Evolutionary conservation across 768 basidiomycete species (phyloP), one percentile per base, ranked within the genome.

Genomic region (Lentinula boryana): DNA sequence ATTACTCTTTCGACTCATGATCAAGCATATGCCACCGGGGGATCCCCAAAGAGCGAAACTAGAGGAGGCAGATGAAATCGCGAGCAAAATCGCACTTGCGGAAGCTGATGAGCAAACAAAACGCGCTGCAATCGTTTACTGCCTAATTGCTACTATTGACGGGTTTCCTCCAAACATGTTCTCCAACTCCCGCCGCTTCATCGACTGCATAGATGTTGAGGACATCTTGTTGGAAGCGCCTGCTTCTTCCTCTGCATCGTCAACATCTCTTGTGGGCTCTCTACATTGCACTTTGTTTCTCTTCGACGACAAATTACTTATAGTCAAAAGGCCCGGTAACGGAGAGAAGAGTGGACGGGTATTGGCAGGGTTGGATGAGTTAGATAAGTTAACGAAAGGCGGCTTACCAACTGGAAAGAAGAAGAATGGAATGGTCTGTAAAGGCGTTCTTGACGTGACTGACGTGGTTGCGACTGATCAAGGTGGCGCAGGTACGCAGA

Each of bases 201-300:
- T 98, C 60, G 95, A 95, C 70, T 93, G 88, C 61, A 88, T 98
- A 65, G 97, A 98, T 69, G 92, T 95, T 5, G 93, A 95, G 68
- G 97, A 98, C 68, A 71, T 84, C 36, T 68, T 86, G 43, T 71
- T 79, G 27, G 88, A 88, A 58, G 71, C 77, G 2, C 75, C 76
- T 31, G 65, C 77, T 31, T 80, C 83, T 54, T 79, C 80, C 16
- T 66, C 72, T n/a, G 64, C 76, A 10, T 74, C 79, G 13, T 74
- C 77, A 12, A 78, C 75, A 56, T 67, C 73, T 6, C 73, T 78
- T 1, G 67, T 73, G 1, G 80, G 75, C 2, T 76, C 81, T 0
- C 80, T 96, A 16, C 89, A 93, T 68, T 95, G 91, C 72, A 92
- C 91, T 2, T 75, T 99, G 32, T 91, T 98, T 71, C 79, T 99